Base-by-base conservation (phyloP, 2,329 filamentous ascomycete species). In the Beauveria bassiana region DNA sequence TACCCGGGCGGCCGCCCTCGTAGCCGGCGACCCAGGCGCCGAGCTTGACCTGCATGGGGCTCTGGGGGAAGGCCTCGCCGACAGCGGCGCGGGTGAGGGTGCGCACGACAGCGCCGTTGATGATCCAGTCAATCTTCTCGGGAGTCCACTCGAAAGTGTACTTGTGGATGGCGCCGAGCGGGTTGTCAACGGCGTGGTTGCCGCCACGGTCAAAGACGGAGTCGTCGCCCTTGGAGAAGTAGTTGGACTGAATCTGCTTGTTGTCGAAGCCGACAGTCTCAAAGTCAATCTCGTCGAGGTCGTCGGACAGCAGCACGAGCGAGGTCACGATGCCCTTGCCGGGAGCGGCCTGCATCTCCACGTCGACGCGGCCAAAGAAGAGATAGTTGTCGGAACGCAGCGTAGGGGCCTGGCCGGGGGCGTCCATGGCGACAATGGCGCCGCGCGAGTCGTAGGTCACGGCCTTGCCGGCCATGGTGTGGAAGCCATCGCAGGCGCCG, bases 271-370 rank as follows among this genome's bases (percentile, higher is more conserved):
- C 95, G 63, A 98, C 81, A 89, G 90, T 96, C 76, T 98, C 93
- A 89, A 91, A 96, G 75, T 98, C 93, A 64, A 98, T 95, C 80
- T 96, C 92, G 72, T 96, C 92, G 24, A 96, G 81, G 70, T 87
- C 85, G 70, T 96, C 90, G 1, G 91, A 97, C 78, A 96, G 89
- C 66, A 99, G 79, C 46, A 98, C 91, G 46, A 90, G 82, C 66
- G 89, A 93, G 77, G 91, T 96, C 64, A 99, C 90, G 65, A 99
- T 89, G 67, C 95, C 95, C 7, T 79, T 80, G 47, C 93, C 95
- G 3, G 88, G 83, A 28, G 95, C 88, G 43, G 89, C 88, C 75
- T 92, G 88, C 71, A 96, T 78, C 34, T 84, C 85, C 63, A 91
- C 86, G 56, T 96, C 89, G 68, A 97, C 84, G 70, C 87, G 87